Evolutionary conservation across 1,284 basidiomycete genomes (phyloP).

Genomic region (Sporisorium reilianum): DNA sequence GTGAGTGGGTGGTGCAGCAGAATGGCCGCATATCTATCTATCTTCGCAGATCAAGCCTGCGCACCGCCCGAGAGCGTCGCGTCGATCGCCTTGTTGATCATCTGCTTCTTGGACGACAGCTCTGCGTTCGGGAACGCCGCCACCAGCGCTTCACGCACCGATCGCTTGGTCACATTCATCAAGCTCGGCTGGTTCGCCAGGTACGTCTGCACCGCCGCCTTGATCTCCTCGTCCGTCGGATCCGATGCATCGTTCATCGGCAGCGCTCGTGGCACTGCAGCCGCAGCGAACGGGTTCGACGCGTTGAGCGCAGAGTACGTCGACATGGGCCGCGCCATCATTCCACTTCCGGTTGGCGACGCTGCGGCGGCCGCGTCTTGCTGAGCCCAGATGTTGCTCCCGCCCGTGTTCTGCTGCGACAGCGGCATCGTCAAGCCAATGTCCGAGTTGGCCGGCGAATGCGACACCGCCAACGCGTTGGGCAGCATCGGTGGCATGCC

Average conservation of each 20-base stretch:
- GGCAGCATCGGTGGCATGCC: slow-evolving; percentile 52
- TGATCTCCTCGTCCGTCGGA: slow-evolving; percentile 62
- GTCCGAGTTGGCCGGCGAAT: slow-evolving; percentile 36
- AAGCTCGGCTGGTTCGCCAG: slow-evolving; percentile 66
- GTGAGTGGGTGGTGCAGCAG: no score
- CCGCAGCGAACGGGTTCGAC: slow-evolving; percentile 52
- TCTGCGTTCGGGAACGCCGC: slow-evolving; percentile 66
- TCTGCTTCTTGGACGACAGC: slow-evolving; percentile 52
- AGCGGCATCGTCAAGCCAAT: slow-evolving; percentile 51
- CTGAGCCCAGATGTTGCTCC: slow-evolving; percentile 46
- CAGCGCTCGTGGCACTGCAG: slow-evolving; percentile 23
- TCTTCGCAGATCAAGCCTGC: slow-evolving; percentile 23
- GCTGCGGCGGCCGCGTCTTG: slow-evolving; percentile 8
- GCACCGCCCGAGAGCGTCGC: slow-evolving; percentile 62
- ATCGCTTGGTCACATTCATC: slow-evolving; percentile 66
- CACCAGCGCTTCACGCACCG: slow-evolving; percentile 63
- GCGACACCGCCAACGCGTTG: slow-evolving; percentile 27
- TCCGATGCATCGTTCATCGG: slow-evolving; percentile 46
- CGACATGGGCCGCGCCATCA: slow-evolving; percentile 30
- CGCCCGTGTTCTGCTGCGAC: slow-evolving; percentile 52
- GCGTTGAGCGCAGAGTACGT: slow-evolving; percentile 42
- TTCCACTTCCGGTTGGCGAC: slow-evolving; percentile 1
- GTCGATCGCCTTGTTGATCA: slow-evolving; percentile 66
- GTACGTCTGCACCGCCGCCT: slow-evolving; percentile 55
- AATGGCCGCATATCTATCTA: no score